Percentiles rank a stretch among this genome's conserved stretches.
These are phyloP conservation scores for Closterium sp. DNA, from an alignment of 139 green algal genomes.

Conservation along the genomic window DNA sequence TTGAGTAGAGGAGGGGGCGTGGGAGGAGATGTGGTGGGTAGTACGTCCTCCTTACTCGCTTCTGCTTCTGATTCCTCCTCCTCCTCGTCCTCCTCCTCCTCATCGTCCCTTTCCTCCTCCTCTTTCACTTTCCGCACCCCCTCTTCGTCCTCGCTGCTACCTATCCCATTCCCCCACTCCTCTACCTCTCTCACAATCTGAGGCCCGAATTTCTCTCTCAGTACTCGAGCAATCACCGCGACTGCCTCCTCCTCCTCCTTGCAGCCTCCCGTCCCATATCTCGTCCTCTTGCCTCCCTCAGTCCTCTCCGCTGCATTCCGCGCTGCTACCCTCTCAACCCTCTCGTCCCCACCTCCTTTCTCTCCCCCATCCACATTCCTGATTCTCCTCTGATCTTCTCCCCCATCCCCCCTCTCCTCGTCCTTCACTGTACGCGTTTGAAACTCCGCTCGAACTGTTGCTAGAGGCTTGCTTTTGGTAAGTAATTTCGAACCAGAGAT, in stretches of 20 bases:
- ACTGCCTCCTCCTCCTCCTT: neutral
- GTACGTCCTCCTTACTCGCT: neutral
- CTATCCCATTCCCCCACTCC: neutral
- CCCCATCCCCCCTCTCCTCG: neutral
- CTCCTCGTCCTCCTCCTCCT: no score
- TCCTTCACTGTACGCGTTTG: neutral
- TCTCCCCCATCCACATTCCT: neutral
- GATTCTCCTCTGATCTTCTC: neutral
- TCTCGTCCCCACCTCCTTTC: neutral
- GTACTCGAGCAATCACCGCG: neutral
- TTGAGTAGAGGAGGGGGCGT: neutral
- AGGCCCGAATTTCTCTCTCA: neutral
- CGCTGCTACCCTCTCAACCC: slow-evolving; percentile 1
- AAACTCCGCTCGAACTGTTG: neutral
- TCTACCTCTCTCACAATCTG: neutral
- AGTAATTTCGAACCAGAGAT: neutral
- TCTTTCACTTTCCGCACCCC: neutral
- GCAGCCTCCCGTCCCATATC: neutral
- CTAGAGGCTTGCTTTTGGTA: neutral
- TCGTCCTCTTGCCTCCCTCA: neutral
- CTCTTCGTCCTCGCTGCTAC: no score
- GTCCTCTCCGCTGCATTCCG: neutral
- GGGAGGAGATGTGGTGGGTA: neutral
- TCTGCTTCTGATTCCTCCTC: no score
- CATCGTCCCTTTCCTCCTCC: neutral